Base-by-base conservation (phyloP, 768 basidiomycete genomes). In the Pilatotrama ljubarskyi region DNA sequence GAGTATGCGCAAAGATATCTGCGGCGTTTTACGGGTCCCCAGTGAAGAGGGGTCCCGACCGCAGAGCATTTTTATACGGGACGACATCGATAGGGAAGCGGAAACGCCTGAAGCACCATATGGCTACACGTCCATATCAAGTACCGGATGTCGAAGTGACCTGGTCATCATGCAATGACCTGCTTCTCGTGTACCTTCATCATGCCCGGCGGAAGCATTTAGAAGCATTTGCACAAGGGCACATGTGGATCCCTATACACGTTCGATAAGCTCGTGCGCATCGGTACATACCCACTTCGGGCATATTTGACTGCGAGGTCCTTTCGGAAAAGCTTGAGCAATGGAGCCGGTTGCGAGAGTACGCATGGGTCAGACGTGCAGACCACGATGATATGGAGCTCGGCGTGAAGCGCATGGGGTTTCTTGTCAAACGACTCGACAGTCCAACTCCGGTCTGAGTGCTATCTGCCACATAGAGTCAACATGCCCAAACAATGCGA, bases 261-360 rank as follows among this genome's bases (percentile, higher is more conserved):
- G 40, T 53, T 53, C 40, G 51, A 53, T 53, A 43, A 53, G 41
- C 51, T 53, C 49, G 25, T 20, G 44, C 44, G 20, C 29, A 32
- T 32, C 10, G 5, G 10, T 32, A 32, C 29, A 32, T 32, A 32
- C 29, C 29, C 29, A 5, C 5, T 32, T 32, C 29, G 29, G 29
- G 10, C 4, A 32, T 32, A 32, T 32, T 4, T 32, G 29, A 32
- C 29, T 32, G 29, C 29, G 29, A 5, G 5, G 29, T 32, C 29
- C n/a, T n/a, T 32, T 32, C 29, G 5, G 10, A 10, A 32, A 32
- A 4, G 29, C 29, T 32, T 32, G 4, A 32, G 10, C 10, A 5
- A 4, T 32, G 29, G 29, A 32, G 29, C 29, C 29, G 29, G 29
- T 32, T 5, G 10, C 10, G 29, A 32, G 4, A 10, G 29, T 32